Evolutionary conservation across 208 protist genomes (phyloP), one percentile per base, ranked within the genome.

Genomic region (Leishmania amazonensis): DNA sequence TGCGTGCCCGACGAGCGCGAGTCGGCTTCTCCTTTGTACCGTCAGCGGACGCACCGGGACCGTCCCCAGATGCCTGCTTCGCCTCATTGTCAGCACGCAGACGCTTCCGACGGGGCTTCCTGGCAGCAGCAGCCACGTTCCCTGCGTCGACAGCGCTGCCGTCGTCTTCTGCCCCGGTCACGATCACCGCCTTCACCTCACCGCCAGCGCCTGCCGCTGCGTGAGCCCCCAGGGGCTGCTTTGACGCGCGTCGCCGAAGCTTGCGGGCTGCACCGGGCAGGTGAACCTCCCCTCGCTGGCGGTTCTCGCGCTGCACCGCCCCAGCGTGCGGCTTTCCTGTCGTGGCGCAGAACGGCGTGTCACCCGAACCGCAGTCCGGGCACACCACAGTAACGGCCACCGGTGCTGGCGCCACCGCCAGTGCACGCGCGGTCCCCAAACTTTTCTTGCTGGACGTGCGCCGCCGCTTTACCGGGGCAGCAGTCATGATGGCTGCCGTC

Each of bases 301-400:
- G 84, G 53, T 86, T 84, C 76, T 64, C 62, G 38, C 88, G 83
- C 60, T 84, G 82, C 49, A 78, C 78, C 38, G 81, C 82, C 21
- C 80, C 79, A 13, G 31, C 51, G 74, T 96, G 93, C 49, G 87
- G 84, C 72, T 84, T 86, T 53, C 90, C 90, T 53, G 90, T 93
- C 3, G 88, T 77, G 6, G 90, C 85, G 79, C 90, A 96, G 80
- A 96, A 96, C 1, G 88, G 80, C 7, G 90, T 91, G 57, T 83
- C 80, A 21, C 64, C 47, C 45, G 91, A 87, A 3, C 91, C 91
- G 79, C 93, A 96, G 58, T 89, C 83, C 6, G 88, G 89, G 73
- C 93, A 96, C 45, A 78, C 72, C 17, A 40, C 38, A 24, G 45
- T 49, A 24, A 70, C 70, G 13, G 28, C 49, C 9, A 28, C 54